Evolutionary conservation across 2,329 filamentous ascomycete species (phyloP).

Genomic region (Penicillium sp.): DNA sequence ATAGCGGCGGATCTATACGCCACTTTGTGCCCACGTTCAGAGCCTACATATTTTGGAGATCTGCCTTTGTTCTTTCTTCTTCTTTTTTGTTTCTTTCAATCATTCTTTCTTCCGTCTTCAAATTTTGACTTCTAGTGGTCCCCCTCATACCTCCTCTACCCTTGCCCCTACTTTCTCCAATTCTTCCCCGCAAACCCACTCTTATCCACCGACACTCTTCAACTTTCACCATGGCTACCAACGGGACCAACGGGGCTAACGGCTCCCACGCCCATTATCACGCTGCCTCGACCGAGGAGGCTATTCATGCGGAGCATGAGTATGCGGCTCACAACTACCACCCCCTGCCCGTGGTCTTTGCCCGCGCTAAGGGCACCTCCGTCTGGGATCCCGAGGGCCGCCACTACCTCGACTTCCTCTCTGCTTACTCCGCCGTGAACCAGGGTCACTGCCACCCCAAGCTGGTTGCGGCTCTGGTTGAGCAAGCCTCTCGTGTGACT

Average conservation of each 20-base stretch:
- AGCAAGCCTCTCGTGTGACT: constrained; percentile 85
- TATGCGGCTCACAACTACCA: constrained; percentile 99
- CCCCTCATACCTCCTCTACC: constrained; percentile 7
- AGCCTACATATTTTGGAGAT: constrained; percentile 7
- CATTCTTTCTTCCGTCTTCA: not conserved
- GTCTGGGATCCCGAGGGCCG: constrained; percentile 97
- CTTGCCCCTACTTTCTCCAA: constrained; percentile 13
- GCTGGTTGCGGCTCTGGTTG: constrained; percentile 82
- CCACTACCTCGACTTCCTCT: constrained; percentile 96
- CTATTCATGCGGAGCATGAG: constrained; percentile 76
- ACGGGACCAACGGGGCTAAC: constrained; percentile 45
- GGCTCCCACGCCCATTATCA: constrained; percentile 57
- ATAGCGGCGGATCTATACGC: constrained; percentile 23
- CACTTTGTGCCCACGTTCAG: constrained; percentile 9
- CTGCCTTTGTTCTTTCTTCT: not conserved
- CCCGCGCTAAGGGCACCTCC: constrained; percentile 76
- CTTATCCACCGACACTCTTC: not conserved
- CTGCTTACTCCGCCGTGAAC: constrained; percentile 96
- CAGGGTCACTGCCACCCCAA: constrained; percentile 98
- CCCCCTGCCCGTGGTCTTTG: constrained; percentile 90
- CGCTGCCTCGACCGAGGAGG: constrained; percentile 71
- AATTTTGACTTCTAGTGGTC: not conserved
- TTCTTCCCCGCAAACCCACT: constrained; percentile 12
- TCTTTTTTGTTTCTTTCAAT: constrained; percentile 6
- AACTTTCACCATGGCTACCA: constrained; percentile 25